A percentile compares a stretch with the other conserved stretches of the same genome.
phyloP scores from a whole-genome alignment of 768 basidiomycete species.

The Glaciozyma martinii region DNA sequence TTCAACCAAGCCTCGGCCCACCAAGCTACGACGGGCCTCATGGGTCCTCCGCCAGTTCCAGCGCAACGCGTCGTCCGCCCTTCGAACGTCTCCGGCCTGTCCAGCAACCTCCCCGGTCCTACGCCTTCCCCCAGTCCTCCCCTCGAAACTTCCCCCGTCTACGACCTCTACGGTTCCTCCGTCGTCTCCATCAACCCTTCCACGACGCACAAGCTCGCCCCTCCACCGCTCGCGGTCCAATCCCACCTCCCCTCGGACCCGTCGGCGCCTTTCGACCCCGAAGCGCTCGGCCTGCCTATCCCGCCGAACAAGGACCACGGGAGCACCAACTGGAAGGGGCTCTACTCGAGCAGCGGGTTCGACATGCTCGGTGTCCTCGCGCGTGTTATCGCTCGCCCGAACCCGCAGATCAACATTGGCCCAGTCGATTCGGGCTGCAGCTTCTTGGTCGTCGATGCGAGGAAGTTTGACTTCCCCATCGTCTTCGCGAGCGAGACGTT shows the following conservation, averaged over 20 bases:
- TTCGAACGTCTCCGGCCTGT: neutral
- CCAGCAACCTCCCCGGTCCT: neutral
- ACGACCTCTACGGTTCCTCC: conserved; percentile 32
- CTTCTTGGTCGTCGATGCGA: conserved; percentile 83
- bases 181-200: conserved; percentile 19
- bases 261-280: conserved; percentile 26
- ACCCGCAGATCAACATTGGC: conserved; percentile 68
- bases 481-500: conserved; percentile 86
- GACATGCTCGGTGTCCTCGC: conserved; percentile 75
- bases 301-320: neutral
- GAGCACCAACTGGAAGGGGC: conserved; percentile 34
- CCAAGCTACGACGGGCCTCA: neutral
- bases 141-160: conserved; percentile 18
- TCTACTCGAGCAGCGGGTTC: conserved; percentile 87
- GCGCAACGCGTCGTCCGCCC: neutral
- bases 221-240: neutral
- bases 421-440: conserved; percentile 86
- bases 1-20: neutral
- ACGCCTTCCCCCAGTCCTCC: neutral
- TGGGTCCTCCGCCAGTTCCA: neutral
- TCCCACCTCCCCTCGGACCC: conserved; percentile 6
- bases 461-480: conserved; percentile 72
- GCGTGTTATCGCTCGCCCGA: conserved; percentile 62
- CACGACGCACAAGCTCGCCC: conserved; percentile 5
- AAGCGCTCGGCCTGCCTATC: conserved; percentile 22